Base-by-base conservation (phyloP, 2,329 filamentous ascomycete species). In the Colletotrichum musae region DNA sequence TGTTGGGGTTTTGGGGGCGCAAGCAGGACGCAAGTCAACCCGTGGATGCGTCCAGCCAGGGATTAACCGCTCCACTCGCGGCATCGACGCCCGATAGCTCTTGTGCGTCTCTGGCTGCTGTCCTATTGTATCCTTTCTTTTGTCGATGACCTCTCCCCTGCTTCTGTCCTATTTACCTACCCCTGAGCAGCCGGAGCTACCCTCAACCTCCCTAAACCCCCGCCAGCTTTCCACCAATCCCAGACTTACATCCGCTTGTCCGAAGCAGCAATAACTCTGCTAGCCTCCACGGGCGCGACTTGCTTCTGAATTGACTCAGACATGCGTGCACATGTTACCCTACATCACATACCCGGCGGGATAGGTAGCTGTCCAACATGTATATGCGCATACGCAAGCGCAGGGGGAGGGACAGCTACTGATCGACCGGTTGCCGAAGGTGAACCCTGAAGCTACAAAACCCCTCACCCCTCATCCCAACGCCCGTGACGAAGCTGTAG, bases 391-490 rank as follows among this genome's bases (percentile, higher is more conserved):
- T 24, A 50, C 61, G 18, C 41, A 18, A 50, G 47, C 24, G 13
- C 39, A 21, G 47, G 15, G 24, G 32, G 18, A 62, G 47, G 54
- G 51, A 45, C 13, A 6, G 32, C 10, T 36, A 26, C 7, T 52
- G 62, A 66, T 70, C 43, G 56, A 61, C 56, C 36, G 51, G 57
- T 36, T 56, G 24, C 61, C 50, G 48, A 57, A 28, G 26, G 10
- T 24, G 50, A 69, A 56, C 61, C 61, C 56, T 69, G 32, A 56
- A 66, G 62, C 66, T 65, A 56, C 66, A 56, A 69, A 69, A 66
- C 62, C 62, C 62, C 62, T 69, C 61, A 66, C 62, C 62, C 66
- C 62, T 60, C 62, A 43, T 54, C 45, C 5, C 10, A 45, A 6
- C 18, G 12, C 7, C 32, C 6, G 5, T 10, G 18, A 2, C 4